A percentile compares a stretch with the other conserved stretches of the same genome.
Evolutionary conservation across 1,139 yeast genomes (phyloP).

Genomic region (Candida tunisiensis): DNA sequence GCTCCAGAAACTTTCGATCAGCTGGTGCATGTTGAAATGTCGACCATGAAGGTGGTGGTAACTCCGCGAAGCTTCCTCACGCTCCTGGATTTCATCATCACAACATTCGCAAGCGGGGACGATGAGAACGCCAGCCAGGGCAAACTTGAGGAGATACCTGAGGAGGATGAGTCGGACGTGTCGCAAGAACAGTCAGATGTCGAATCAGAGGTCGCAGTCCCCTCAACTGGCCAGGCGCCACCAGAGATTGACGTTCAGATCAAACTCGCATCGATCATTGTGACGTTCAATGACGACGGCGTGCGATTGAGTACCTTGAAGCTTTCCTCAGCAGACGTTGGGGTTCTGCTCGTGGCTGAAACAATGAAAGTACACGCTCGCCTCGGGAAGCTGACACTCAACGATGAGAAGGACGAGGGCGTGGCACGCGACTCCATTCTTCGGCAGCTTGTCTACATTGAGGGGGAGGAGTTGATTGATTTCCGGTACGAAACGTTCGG

Average conservation of each 20-base stretch:
- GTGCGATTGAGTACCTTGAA: constrained; percentile 64
- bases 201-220: constrained; percentile 23
- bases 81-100: constrained; percentile 60
- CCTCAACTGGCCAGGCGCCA: constrained; percentile 50
- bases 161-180: background rate
- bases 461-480: constrained; percentile 66
- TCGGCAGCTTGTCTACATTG: constrained; percentile 58
- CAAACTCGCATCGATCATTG: constrained; percentile 53
- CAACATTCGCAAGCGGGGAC: constrained; percentile 78
- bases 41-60: constrained; percentile 62
- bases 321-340: constrained; percentile 56
- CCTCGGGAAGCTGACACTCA: constrained; percentile 65
- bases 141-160: background rate
- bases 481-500: constrained; percentile 73
- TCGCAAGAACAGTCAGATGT: constrained; percentile 1
- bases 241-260: constrained; percentile 56
- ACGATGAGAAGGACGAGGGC: constrained; percentile 60
- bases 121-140: background rate
- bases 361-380: constrained; percentile 59
- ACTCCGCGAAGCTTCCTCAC: constrained; percentile 69
- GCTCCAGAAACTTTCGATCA: constrained; percentile 33
- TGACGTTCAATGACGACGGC: constrained; percentile 73
- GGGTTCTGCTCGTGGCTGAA: constrained; percentile 55
- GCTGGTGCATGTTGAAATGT: constrained; percentile 53
- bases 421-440: constrained; percentile 40